These are phyloP conservation scores for Colletotrichum sp. DNA, from an alignment of 2,329 filamentous ascomycete species.

Conservation along the genomic window DNA sequence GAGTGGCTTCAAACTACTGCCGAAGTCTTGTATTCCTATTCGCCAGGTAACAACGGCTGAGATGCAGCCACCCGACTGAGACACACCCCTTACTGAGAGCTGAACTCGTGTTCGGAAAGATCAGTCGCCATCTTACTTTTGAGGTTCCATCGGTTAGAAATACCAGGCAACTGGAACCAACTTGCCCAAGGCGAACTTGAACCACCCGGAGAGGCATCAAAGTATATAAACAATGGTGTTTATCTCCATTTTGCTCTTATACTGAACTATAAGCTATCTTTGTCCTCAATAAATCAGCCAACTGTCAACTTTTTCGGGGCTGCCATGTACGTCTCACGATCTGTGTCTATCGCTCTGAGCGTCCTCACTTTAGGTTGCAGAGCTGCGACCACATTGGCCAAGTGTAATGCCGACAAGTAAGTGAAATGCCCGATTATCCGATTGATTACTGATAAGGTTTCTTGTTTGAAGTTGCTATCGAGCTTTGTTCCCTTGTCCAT, in stretches of 20 bases:
- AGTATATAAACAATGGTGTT: background rate
- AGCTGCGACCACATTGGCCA: background rate
- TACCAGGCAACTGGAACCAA: background rate
- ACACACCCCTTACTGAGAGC: background rate
- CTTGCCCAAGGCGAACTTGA: background rate
- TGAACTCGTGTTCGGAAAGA: conserved; percentile 2
- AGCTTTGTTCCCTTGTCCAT: conserved; percentile 25
- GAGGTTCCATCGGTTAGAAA: background rate
- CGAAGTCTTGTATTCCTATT: background rate
- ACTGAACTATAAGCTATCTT: background rate
- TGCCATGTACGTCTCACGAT: background rate
- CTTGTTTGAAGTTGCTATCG: conserved; percentile 20
- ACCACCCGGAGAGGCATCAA: background rate
- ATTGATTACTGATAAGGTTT: background rate
- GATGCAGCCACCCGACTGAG: background rate
- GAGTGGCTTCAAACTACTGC: background rate
- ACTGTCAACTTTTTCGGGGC: background rate
- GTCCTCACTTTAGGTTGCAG: background rate
- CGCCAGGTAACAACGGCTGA: background rate
- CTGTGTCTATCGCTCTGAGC: background rate
- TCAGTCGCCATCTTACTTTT: conserved; percentile 24
- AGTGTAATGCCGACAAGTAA: conserved; percentile 4
- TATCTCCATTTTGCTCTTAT: background rate
- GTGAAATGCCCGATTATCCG: background rate
- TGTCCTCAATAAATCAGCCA: background rate